These are phyloP conservation scores for Coprinopsis sp. DNA, from an alignment of 768 basidiomycete species.

Conservation along the genomic window DNA sequence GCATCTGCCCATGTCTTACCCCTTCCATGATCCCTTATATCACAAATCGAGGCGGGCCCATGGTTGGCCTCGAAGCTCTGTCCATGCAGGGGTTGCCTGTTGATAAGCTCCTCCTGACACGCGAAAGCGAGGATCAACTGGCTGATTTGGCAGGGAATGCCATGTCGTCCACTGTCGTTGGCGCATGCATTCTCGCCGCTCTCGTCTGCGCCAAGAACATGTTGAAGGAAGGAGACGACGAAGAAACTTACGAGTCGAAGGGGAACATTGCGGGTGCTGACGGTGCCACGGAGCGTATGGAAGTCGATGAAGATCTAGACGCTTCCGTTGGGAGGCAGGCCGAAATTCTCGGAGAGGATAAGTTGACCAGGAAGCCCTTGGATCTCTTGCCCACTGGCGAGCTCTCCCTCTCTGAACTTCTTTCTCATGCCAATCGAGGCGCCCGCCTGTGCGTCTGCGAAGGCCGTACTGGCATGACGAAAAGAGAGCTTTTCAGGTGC, in stretches of 20 bases:
- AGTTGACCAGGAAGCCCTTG: slow-evolving; percentile 56
- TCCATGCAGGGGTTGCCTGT: slow-evolving; percentile 94
- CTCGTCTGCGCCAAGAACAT: slow-evolving; percentile 63
- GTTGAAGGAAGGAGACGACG: slow-evolving; percentile 62
- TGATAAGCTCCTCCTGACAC: slow-evolving; percentile 85
- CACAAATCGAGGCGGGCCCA: slow-evolving; percentile 92
- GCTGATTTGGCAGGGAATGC: slow-evolving; percentile 95
- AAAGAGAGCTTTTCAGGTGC: slow-evolving; percentile 62
- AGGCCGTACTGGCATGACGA: slow-evolving; percentile 75
- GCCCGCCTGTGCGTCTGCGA: slow-evolving; percentile 87
- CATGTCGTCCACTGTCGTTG: slow-evolving; percentile 97
- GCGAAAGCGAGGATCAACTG: slow-evolving; percentile 89
- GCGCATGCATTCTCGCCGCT: slow-evolving; percentile 81
- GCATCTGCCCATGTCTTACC: slow-evolving; percentile 90
- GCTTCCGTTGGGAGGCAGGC: slow-evolving; percentile 28
- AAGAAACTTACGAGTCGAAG: slow-evolving; percentile 64
- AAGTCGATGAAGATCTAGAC: slow-evolving; percentile 9
- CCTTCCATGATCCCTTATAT: slow-evolving; percentile 97
- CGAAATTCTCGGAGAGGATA: slow-evolving; percentile 68
- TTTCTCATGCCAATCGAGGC: slow-evolving; percentile 62
- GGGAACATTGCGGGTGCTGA: slow-evolving; percentile 30
- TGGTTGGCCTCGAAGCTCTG: slow-evolving; percentile 90
- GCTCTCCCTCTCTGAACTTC: slow-evolving; percentile 47
- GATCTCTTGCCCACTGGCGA: slow-evolving; percentile 58
- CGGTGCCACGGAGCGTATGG: slow-evolving; percentile 27